Conservation (phyloP, 192 early-diverging fungal species). For the Coemansia sp. region DNA sequence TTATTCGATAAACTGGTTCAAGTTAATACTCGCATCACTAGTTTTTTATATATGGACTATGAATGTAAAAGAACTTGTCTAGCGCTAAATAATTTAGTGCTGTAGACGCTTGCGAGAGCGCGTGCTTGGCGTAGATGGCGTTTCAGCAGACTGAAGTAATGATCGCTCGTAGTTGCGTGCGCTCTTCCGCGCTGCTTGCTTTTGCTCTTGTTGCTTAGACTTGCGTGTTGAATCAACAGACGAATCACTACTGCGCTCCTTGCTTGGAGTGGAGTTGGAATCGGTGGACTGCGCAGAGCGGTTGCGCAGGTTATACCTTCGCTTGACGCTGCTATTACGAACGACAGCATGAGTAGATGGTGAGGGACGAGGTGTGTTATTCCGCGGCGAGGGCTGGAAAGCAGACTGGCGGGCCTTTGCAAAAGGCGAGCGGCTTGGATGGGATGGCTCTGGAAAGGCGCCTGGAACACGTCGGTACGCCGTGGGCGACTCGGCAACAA, state of each 20-base stretch:
- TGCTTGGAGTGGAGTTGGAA: slow-evolving; percentile 2
- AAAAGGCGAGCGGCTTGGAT: slow-evolving; percentile 28
- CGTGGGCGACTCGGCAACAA: slow-evolving; percentile 4
- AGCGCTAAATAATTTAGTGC: background rate
- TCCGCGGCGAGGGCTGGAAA: background rate
- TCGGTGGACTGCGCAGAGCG: slow-evolving; percentile 6
- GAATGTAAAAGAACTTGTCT: background rate
- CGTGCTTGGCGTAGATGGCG: slow-evolving; percentile 9
- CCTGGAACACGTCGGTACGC: slow-evolving; percentile 12
- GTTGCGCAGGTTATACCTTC: slow-evolving; percentile 32
- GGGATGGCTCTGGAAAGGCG: slow-evolving; percentile 5
- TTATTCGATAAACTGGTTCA: slow-evolving; percentile 5
- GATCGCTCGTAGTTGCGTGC: slow-evolving; percentile 29
- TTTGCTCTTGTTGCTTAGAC: slow-evolving; percentile 2
- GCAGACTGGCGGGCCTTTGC: slow-evolving; percentile 8
- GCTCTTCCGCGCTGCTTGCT: slow-evolving; percentile 14
- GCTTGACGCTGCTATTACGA: slow-evolving; percentile 1
- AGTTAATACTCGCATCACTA: slow-evolving; percentile 1
- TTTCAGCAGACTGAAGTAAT: slow-evolving; percentile 2
- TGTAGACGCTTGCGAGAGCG: slow-evolving; percentile 34
- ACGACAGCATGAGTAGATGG: background rate
- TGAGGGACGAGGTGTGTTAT: background rate
- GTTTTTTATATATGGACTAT: slow-evolving; percentile 3
- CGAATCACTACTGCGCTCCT: background rate
- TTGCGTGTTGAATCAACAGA: background rate